These are phyloP conservation scores for Trichoderma asperellum DNA, from an alignment of 2,329 filamentous ascomycete genomes.

Conservation along the genomic window DNA sequence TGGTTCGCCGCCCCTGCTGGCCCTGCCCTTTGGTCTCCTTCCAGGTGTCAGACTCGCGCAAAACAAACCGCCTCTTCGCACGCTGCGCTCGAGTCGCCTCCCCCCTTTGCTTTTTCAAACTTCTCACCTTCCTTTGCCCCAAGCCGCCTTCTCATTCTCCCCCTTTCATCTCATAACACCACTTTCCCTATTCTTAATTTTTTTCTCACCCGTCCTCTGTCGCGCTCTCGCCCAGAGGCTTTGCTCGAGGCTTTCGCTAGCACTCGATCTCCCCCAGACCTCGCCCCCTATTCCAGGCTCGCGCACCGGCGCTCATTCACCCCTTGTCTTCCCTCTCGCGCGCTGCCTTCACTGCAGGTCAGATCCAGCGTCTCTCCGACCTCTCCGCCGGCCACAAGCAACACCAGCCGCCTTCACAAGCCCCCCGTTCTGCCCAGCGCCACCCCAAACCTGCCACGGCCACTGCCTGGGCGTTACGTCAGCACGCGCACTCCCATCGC, in stretches of 20 bases:
- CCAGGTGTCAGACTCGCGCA: conserved; percentile 34
- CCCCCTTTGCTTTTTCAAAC: conserved; percentile 25
- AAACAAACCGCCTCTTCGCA: conserved; percentile 38
- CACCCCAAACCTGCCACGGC: conserved; percentile 17
- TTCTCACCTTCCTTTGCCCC: conserved; percentile 31
- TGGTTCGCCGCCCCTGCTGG: conserved; percentile 26
- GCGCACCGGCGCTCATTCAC: conserved; percentile 26
- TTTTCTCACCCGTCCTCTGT: conserved; percentile 35
- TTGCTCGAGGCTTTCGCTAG: conserved; percentile 54
- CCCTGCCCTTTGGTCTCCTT: not conserved
- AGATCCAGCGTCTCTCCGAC: conserved; percentile 29
- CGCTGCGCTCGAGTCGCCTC: conserved; percentile 31
- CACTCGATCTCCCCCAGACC: conserved; percentile 44
- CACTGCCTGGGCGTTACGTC: conserved; percentile 39
- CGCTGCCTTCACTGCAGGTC: conserved; percentile 27
- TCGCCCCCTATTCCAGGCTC: conserved; percentile 9
- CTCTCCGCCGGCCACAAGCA: conserved; percentile 39
- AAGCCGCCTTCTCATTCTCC: conserved; percentile 24
- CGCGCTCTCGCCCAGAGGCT: conserved; percentile 34
- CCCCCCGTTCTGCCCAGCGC: conserved; percentile 30
- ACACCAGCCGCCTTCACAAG: conserved; percentile 31
- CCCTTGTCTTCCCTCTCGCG: conserved; percentile 27
- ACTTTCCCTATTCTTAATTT: conserved; percentile 35
- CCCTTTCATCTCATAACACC: conserved; percentile 21
- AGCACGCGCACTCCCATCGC: conserved; percentile 36